Percentiles rank a stretch among this genome's conserved stretches.
Conservation (phyloP, 1,284 basidiomycete species). For the Cutaneotrichosporon cutaneum region DNA sequence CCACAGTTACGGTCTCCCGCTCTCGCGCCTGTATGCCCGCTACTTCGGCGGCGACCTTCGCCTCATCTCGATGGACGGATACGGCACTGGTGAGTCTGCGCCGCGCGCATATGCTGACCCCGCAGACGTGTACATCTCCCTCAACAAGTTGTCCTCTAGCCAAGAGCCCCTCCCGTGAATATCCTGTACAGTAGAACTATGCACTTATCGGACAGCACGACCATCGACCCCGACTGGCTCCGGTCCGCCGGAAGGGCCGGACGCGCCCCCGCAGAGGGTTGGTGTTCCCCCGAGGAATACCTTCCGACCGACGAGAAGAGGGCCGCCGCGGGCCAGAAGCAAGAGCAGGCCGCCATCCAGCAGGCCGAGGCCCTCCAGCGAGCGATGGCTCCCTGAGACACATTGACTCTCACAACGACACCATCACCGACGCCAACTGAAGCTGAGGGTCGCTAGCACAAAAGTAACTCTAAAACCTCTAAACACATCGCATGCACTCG, state of each 20-base stretch:
- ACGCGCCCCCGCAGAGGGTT: constrained; percentile 1
- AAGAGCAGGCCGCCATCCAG: not conserved
- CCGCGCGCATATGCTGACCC: constrained; percentile 55
- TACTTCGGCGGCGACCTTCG: constrained; percentile 80
- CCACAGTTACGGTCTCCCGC: constrained; percentile 73
- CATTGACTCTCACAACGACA: constrained; percentile 44
- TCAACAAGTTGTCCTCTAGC: constrained; percentile 50
- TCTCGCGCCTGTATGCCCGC: constrained; percentile 74
- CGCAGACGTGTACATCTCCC: constrained; percentile 44
- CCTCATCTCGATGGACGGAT: constrained; percentile 93
- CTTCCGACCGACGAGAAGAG: not conserved
- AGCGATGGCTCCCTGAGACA: constrained; percentile 15
- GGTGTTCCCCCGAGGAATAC: constrained; percentile 5
- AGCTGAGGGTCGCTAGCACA: not conserved
- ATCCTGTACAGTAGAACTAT: constrained; percentile 12
- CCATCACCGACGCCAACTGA: constrained; percentile 24
- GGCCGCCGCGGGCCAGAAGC: not conserved
- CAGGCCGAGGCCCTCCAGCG: not conserved
- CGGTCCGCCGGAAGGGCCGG: not conserved
- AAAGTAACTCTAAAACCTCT: constrained; percentile 2
- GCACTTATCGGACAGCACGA: constrained; percentile 7
- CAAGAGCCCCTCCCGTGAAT: constrained; percentile 24
- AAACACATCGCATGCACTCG: constrained; percentile 8
- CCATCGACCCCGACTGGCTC: constrained; percentile 9
- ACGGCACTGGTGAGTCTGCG: constrained; percentile 14